Percentiles rank a stretch among this genome's conserved stretches.
These are phyloP conservation scores for Davidsoniella virescens DNA, from an alignment of 2,329 filamentous ascomycete genomes.

Conservation along the genomic window DNA sequence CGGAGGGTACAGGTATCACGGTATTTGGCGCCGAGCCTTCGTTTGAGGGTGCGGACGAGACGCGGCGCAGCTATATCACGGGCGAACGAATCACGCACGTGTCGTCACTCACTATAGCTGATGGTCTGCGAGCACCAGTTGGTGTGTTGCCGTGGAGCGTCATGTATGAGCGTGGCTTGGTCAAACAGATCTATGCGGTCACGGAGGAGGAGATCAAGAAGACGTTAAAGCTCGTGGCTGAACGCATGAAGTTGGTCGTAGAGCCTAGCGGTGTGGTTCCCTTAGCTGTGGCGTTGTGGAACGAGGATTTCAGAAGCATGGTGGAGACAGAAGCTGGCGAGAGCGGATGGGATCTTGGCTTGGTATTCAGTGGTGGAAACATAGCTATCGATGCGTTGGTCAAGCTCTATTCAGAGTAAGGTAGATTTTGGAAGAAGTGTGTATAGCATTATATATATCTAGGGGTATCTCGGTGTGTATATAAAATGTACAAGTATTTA, in stretches of 20 bases:
- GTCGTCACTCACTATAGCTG: conserved; percentile 65
- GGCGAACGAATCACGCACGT: conserved; percentile 52
- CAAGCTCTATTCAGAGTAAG: conserved; percentile 27
- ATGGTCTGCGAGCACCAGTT: conserved; percentile 73
- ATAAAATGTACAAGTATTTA: not conserved
- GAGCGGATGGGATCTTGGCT: conserved; percentile 54
- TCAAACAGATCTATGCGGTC: conserved; percentile 55
- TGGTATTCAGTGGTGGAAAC: conserved; percentile 47
- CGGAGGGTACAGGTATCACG: conserved; percentile 50
- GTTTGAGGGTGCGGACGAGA: conserved; percentile 74
- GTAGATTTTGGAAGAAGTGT: not conserved
- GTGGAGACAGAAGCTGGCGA: conserved; percentile 56
- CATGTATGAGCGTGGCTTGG: conserved; percentile 54
- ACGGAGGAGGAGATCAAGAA: conserved; percentile 66
- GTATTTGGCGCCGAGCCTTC: conserved; percentile 82
- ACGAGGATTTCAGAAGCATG: conserved; percentile 62
- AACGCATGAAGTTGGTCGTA: conserved; percentile 79
- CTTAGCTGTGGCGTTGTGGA: conserved; percentile 65
- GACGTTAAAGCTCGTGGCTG: conserved; percentile 62
- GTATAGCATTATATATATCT: not conserved
- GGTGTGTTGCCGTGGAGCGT: conserved; percentile 61
- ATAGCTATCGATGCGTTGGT: conserved; percentile 37
- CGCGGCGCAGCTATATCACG: conserved; percentile 48
- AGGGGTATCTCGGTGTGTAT: not conserved
- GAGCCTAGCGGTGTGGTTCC: conserved; percentile 81